A percentile compares a stretch with the other conserved stretches of the same genome.
Evolutionary conservation across 1,139 yeast genomes (phyloP).

Genomic region (Saccharomyces hybrid): DNA sequence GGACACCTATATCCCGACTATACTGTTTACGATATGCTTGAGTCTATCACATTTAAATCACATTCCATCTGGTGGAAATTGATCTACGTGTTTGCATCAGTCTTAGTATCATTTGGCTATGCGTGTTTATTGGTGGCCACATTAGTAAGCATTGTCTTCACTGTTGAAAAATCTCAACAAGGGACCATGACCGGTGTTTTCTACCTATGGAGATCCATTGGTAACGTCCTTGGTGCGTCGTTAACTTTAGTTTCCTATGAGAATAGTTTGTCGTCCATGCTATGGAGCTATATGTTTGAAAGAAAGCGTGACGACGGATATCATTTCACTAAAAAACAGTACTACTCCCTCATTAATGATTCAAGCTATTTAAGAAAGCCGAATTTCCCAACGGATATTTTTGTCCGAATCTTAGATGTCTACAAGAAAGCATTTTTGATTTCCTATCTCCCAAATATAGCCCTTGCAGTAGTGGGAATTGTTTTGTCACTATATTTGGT

Average conservation of each 20-base stretch:
- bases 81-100: constrained; percentile 18
- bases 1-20: constrained; percentile 16
- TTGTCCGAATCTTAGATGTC: constrained; percentile 18
- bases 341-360: constrained; percentile 29
- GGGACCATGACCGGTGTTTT: constrained; percentile 36
- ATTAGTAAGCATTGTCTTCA: constrained; percentile 29
- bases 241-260: constrained; percentile 36
- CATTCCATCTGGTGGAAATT: constrained; percentile 22
- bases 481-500: constrained; percentile 1
- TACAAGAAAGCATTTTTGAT: constrained; percentile 23
- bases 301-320: constrained; percentile 8
- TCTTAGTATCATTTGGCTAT: constrained; percentile 24
- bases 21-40: background rate
- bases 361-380: constrained; percentile 33
- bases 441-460: constrained; percentile 26
- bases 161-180: constrained; percentile 29
- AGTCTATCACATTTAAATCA: constrained; percentile 8
- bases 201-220: constrained; percentile 41
- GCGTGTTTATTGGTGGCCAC: constrained; percentile 28
- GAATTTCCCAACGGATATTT: constrained; percentile 23
- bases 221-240: constrained; percentile 42
- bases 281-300: constrained; percentile 31
- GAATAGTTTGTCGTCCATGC: constrained; percentile 23
- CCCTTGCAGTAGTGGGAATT: constrained; percentile 17
- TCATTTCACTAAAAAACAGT: constrained; percentile 17